Base-by-base conservation (phyloP, 1,284 basidiomycete species). In the Phaffia rhodozyma region DNA sequence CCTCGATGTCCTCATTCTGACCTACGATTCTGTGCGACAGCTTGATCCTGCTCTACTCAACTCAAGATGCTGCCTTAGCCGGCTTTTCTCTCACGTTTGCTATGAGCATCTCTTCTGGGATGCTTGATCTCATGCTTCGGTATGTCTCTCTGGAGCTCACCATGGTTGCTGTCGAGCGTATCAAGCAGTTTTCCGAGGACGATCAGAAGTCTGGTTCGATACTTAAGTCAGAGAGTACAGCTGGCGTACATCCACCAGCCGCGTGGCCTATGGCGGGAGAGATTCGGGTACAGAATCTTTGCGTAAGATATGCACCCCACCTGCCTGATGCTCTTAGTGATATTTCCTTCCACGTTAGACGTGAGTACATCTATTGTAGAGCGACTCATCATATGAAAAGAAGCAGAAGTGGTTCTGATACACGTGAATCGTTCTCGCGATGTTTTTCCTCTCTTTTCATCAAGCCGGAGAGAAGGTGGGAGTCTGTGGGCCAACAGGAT, bases 401-500 rank as follows among this genome's bases (percentile, higher is more conserved):
- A 16, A 16, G 25, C 27, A 56, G 34, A 34, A 13, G 4, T 5
- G 5, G 32, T 21, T 51, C 63, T 69, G 58, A 66, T 51, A n/a
- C 25, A 9, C 4, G 9, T 9, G 9, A 34, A 34, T 9, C 32
- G 9, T 9, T 34, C 43, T 32, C 32, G 25, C 18, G 52, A 16
- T 52, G n/a, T n/a, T n/a, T n/a, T n/a, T n/a, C n/a, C n/a, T n/a
- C n/a, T n/a, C n/a, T n/a, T n/a, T n/a, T n/a, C n/a, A 4, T 34
- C 32, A 73, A 62, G 78, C 85, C 5, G 86, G 87, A 1, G 83
- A 88, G 72, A 87, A 89, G 75, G 83, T 91, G 66, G 87, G 87
- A 7, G 80, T 90, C 47, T 85, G 89, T 23, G 87, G 87, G 9
- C 75, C 85, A 9, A 87, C 85, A 0, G 84, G 84, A 20, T 82